These are phyloP conservation scores for Pseudognaphalium luteoalbum DNA, from an alignment of 129 eudicot genomes.

Conservation along the genomic window DNA sequence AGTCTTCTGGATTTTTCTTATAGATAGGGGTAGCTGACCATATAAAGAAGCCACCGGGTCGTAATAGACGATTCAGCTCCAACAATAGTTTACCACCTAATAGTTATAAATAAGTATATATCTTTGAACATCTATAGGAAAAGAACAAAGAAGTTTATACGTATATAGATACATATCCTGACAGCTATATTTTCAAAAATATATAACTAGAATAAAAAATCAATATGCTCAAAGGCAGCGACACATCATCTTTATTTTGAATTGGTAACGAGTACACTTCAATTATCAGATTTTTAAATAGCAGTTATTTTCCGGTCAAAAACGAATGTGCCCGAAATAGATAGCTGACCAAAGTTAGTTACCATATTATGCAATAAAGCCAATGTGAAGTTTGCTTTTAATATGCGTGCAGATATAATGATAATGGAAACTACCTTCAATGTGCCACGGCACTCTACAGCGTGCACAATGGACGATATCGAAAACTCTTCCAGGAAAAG, in stretches of 20 bases:
- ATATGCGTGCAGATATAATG: no score
- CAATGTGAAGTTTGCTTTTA: neutral
- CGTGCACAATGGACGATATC: conserved; percentile 91
- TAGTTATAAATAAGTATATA: conserved; percentile 12
- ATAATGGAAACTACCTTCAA: conserved; percentile 53
- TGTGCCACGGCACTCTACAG: conserved; percentile 94
- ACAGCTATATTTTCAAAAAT: no score
- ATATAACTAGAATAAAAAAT: no score
- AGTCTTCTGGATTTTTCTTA: conserved; percentile 75
- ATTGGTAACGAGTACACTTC: no score
- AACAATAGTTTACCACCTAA: conserved; percentile 86
- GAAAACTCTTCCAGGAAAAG: conserved; percentile 74
- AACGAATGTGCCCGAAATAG: no score
- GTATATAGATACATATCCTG: neutral
- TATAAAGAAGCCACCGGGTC: conserved; percentile 91
- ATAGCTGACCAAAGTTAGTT: no score
- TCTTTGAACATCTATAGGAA: neutral
- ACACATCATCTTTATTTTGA: no score
- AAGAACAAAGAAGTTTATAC: neutral
- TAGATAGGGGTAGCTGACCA: conserved; percentile 97
- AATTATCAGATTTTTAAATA: no score
- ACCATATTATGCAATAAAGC: neutral
- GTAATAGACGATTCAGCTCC: conserved; percentile 80
- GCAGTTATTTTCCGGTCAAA: no score
- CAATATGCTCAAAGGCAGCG: no score